Evolutionary conservation across 345 rosid species (phyloP).

Genomic region (Eucalyptus cladocalyx): DNA sequence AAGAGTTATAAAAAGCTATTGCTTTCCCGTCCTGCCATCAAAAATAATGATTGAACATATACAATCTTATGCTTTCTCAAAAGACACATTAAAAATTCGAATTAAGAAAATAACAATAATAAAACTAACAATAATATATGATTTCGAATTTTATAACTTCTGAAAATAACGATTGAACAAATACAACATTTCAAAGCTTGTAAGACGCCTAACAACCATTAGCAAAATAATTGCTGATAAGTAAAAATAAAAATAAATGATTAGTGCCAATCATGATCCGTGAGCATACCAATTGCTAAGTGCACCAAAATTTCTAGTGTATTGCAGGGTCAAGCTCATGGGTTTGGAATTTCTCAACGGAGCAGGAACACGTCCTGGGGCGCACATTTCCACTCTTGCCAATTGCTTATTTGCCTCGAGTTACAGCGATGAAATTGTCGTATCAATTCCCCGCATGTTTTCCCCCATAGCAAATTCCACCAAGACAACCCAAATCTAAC

Average conservation of each 20-base stretch:
- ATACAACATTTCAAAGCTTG: background rate
- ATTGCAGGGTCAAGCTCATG: too few relatives aligned
- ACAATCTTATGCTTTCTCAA: accelerated
- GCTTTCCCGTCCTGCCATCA: accelerated
- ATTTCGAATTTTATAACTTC: too few relatives aligned
- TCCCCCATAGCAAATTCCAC: background rate
- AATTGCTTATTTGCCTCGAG: background rate
- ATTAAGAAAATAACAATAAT: too few relatives aligned
- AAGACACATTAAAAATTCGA: too few relatives aligned
- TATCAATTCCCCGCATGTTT: background rate
- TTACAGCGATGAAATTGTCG: background rate
- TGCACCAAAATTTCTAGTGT: too few relatives aligned
- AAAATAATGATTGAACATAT: too few relatives aligned
- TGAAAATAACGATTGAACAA: accelerated
- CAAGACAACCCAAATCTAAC: background rate
- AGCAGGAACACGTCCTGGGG: background rate
- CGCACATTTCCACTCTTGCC: background rate
- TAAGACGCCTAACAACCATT: too few relatives aligned
- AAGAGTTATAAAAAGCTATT: too few relatives aligned
- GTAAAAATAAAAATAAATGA: accelerated
- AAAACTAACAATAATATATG: too few relatives aligned
- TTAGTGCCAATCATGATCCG: accelerated
- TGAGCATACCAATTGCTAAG: too few relatives aligned
- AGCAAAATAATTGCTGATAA: too few relatives aligned
- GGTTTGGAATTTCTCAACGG: too few relatives aligned